These are phyloP conservation scores for Aspergillus diversus DNA, from an alignment of 495 filamentous ascomycete species.

Conservation along the genomic window DNA sequence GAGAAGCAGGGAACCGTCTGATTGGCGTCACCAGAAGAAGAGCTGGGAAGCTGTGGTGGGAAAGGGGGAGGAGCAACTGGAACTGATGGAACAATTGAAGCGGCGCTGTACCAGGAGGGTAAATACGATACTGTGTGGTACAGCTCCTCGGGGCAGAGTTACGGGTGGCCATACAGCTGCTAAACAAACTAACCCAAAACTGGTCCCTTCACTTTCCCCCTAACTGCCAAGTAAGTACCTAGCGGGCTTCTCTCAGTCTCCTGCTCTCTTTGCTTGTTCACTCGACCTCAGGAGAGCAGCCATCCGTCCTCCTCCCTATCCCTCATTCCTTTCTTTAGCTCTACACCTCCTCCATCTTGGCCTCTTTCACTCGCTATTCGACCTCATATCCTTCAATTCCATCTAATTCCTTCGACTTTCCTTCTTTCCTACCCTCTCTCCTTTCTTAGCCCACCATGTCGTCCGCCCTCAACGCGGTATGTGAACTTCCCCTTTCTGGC, in stretches of 20 bases:
- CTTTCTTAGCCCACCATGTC: slow-evolving; percentile 56
- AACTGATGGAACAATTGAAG: background rate
- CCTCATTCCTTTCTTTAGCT: slow-evolving; percentile 27
- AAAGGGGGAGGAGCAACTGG: slow-evolving; percentile 23
- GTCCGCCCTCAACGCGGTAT: slow-evolving; percentile 64
- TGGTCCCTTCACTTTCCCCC: slow-evolving; percentile 21
- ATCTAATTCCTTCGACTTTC: slow-evolving; percentile 17
- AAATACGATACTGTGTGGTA: background rate
- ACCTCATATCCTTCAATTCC: slow-evolving; percentile 17
- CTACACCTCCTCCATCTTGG: slow-evolving; percentile 19
- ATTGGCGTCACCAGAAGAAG: slow-evolving; percentile 9
- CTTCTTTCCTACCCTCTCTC: slow-evolving; percentile 24
- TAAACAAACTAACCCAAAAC: slow-evolving; percentile 20
- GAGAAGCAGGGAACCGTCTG: slow-evolving; percentile 7
- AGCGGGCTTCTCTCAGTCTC: slow-evolving; percentile 25
- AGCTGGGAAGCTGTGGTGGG: slow-evolving; percentile 7
- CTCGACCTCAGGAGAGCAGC: slow-evolving; percentile 33
- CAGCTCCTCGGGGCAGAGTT: background rate
- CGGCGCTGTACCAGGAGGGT: slow-evolving; percentile 8
- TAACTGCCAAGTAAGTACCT: slow-evolving; percentile 24
- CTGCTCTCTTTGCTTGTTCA: slow-evolving; percentile 20
- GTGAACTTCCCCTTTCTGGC: slow-evolving; percentile 45
- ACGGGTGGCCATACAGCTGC: slow-evolving; percentile 2
- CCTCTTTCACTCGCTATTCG: slow-evolving; percentile 30
- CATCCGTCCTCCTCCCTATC: slow-evolving; percentile 18